Conservation (phyloP, 257 asterid genomes). For the Jasminum sambac region DNA sequence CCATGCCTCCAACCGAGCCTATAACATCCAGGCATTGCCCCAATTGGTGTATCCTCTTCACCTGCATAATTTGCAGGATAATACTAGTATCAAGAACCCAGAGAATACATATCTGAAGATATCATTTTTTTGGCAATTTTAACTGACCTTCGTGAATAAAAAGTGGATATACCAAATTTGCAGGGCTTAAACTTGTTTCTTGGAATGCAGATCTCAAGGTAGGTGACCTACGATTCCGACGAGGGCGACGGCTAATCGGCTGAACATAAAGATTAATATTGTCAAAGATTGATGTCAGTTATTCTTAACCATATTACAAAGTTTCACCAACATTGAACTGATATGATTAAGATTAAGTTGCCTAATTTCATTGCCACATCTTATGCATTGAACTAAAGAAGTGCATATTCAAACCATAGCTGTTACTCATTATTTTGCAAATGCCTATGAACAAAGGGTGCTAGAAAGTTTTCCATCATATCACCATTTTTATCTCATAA, state of each 20-base stretch:
- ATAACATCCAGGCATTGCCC: conserved; percentile 99
- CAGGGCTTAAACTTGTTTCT: conserved; percentile 84
- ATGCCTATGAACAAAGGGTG: background rate
- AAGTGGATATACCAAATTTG: conserved; percentile 94
- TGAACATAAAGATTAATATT: conserved; percentile 36
- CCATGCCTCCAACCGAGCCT: conserved; percentile 99
- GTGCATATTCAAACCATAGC: background rate
- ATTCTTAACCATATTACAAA: background rate
- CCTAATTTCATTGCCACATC: background rate
- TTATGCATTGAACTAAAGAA: background rate
- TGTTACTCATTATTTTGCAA: background rate
- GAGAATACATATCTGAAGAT: background rate
- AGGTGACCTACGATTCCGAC: conserved; percentile 82
- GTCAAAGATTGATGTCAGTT: background rate
- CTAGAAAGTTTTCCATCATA: background rate
- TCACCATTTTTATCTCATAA: background rate
- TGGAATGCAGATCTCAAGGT: conserved; percentile 82
- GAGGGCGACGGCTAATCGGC: conserved; percentile 75
- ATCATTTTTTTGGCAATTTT: background rate
- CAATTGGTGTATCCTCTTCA: conserved; percentile 93
- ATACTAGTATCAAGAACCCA: conserved; percentile 9
- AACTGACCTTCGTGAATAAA: conserved; percentile 88
- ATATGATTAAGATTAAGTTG: background rate
- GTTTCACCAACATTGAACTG: background rate
- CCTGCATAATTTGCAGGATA: conserved; percentile 48